Base-by-base conservation (phyloP, 257 asterid species). In the Plectranthus barbatus region DNA sequence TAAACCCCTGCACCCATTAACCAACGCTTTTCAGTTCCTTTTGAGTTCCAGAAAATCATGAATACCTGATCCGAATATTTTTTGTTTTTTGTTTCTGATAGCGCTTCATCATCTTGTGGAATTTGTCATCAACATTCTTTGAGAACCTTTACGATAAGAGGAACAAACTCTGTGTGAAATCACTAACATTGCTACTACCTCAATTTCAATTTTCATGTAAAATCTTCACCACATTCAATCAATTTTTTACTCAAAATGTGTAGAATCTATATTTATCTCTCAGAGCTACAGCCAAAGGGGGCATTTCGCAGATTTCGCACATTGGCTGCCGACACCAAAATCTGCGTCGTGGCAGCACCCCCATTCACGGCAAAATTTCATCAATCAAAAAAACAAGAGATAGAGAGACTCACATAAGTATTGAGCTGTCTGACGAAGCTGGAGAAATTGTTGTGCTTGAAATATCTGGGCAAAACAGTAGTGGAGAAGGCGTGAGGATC, bases 1-100 rank as follows among this genome's bases (percentile, higher is more conserved):
- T 81, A 72, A 91, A 91, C 0, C 98, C 98, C 98, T 91, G 94
- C 86, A 86, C 24, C 31, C n/a, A n/a, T n/a, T n/a, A 69, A 71
- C 52, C 48, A 63, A 60, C 5, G 17, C 0, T 3, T 3, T 7
- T 58, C 9, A 58, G 64, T 20, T 55, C 6, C 4, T 40, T 18
- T 41, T 42, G 56, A 9, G 13, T 11, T 49, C 55, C 71, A 48
- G 14, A 47, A 6, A 21, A 19, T 2, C 5, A 12, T 14, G 9
- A 47, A 58, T 77, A 77, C 83, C 82, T 72, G 56, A 34, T 41
- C 31, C 47, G 60, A 46, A n/a, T n/a, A n/a, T n/a, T n/a, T n/a
- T n/a, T n/a, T n/a, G n/a, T n/a, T 44, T 59, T 59, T 67, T 36
- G 66, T 48, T 58, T 49, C 59, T 56, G 50, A 23, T 4, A 21